These are phyloP conservation scores for Metroxylon sagu DNA, from an alignment of 176 grass and related monocot species.

Conservation along the genomic window DNA sequence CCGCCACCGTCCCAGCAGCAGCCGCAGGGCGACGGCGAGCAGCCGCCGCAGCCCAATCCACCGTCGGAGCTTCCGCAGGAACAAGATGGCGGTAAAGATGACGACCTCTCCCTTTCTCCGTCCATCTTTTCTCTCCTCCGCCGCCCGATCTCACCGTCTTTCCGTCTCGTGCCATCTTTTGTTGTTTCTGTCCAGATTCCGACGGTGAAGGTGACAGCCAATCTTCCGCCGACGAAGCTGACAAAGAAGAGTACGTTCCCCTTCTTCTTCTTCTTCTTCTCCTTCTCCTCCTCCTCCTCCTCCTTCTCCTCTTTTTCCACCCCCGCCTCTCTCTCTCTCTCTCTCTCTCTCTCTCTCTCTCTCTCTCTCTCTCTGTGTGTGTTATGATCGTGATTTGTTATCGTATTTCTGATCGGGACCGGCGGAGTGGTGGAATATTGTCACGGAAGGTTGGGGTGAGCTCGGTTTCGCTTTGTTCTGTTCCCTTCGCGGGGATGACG, in stretches of 20 bases:
- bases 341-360: background rate
- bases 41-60: background rate
- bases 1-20: background rate
- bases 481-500: no score
- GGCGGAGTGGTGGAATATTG: no score
- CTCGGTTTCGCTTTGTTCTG: no score
- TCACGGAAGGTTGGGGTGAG: no score
- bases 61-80: background rate
- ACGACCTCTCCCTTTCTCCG: background rate
- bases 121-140: background rate
- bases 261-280: background rate
- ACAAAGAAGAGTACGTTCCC: slow-evolving; percentile 1
- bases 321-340: background rate
- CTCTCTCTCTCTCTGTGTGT: no score
- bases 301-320: no score
- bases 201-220: background rate
- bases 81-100: background rate
- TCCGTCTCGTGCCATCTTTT: background rate
- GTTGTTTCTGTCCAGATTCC: background rate
- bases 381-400: no score
- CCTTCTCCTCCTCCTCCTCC: no score
- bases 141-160: background rate
- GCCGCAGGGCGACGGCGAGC: background rate
- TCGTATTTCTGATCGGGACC: no score
- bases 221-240: background rate